These are phyloP conservation scores for Suillus cothurnatus DNA, from an alignment of 768 basidiomycete species.

Conservation along the genomic window DNA sequence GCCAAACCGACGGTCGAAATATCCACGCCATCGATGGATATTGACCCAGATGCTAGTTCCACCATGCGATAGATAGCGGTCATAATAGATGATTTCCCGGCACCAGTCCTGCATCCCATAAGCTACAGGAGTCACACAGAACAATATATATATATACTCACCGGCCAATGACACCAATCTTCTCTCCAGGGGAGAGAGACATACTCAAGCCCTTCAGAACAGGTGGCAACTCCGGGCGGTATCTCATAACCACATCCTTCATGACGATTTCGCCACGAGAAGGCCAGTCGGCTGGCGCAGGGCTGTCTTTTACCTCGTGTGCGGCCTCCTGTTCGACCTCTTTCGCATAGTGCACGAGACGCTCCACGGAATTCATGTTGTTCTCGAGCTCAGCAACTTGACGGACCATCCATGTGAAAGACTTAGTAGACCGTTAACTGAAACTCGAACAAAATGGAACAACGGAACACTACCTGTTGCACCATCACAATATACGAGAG, in stretches of 20 bases:
- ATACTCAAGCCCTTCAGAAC: conserved; percentile 85
- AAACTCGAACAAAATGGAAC: conserved; percentile 6
- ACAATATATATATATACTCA: conserved; percentile 22
- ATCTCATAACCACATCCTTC: conserved; percentile 74
- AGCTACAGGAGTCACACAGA: conserved; percentile 13
- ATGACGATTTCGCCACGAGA: conserved; percentile 71
- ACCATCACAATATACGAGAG: conserved; percentile 81
- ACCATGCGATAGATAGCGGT: conserved; percentile 85
- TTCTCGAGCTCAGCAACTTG: conserved; percentile 89
- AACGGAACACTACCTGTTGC: conserved; percentile 57
- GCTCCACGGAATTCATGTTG: conserved; percentile 90
- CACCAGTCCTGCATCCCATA: conserved; percentile 60
- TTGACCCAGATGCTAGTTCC: conserved; percentile 74
- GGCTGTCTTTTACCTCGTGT: conserved; percentile 60
- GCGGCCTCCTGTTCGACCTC: conserved; percentile 83
- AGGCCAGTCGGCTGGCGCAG: conserved; percentile 74
- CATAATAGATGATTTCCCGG: conserved; percentile 91
- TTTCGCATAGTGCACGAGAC: conserved; percentile 79
- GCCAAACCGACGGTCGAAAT: conserved; percentile 78
- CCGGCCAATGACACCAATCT: conserved; percentile 88
- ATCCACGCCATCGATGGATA: conserved; percentile 82
- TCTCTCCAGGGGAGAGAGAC: conserved; percentile 68
- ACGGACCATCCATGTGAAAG: conserved; percentile 75
- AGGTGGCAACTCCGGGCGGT: conserved; percentile 84
- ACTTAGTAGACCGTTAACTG: conserved; percentile 33